Evolutionary conservation across 331 rosid species (phyloP).

Genomic region (Rosa hybrid): DNA sequence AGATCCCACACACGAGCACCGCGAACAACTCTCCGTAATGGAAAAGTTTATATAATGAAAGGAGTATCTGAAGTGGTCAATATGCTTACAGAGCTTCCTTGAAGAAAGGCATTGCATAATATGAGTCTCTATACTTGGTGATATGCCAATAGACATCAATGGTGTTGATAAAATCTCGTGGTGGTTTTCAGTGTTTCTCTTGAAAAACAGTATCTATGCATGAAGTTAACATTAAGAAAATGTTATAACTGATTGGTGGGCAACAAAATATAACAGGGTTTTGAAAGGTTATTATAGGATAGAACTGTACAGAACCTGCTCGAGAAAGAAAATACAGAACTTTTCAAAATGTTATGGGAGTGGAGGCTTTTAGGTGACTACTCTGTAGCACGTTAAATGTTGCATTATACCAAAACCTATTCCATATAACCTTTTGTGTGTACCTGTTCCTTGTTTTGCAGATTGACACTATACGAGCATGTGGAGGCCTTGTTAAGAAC

Average conservation of each 20-base stretch:
- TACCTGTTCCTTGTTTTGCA: too few relatives aligned
- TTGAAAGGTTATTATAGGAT: background rate
- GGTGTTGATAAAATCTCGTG: background rate
- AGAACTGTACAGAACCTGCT: background rate
- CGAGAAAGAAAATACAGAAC: background rate
- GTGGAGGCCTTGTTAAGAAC: too few relatives aligned
- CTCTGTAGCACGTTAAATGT: slow-evolving; percentile 7
- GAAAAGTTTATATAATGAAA: background rate
- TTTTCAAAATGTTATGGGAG: background rate
- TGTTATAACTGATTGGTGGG: background rate
- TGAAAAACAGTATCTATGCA: background rate
- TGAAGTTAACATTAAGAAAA: background rate
- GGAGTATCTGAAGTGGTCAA: background rate
- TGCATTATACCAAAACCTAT: background rate
- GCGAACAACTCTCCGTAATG: too few relatives aligned
- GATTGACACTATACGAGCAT: too few relatives aligned
- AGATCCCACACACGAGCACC: too few relatives aligned
- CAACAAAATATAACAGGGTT: background rate
- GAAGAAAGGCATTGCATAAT: background rate
- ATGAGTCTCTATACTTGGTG: background rate
- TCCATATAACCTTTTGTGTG: slow-evolving; percentile 13
- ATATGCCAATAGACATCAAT: background rate
- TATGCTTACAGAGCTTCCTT: background rate
- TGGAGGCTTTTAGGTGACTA: background rate
- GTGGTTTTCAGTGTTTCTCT: background rate